Conservation (phyloP, 202 grass and related monocot genomes). For the Musa balbisiana region DNA sequence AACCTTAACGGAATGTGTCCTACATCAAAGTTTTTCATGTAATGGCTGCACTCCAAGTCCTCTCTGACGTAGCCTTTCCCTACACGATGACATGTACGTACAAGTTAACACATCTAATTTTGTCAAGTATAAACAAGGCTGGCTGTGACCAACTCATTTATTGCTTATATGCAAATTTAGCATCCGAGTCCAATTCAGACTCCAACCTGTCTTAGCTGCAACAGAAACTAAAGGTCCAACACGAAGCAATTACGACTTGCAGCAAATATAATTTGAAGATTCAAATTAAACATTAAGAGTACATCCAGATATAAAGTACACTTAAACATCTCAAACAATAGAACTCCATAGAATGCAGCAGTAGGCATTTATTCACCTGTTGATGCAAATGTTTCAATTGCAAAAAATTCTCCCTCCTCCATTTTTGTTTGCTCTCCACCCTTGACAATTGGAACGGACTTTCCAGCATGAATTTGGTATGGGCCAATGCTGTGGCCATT, state of each 20-base stretch:
- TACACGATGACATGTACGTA: slow-evolving; percentile 21
- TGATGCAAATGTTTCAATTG: slow-evolving; percentile 92
- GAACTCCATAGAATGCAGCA: not conserved
- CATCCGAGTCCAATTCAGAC: not conserved
- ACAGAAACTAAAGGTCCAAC: not conserved
- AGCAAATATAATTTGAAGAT: not conserved
- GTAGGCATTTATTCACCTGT: slow-evolving; percentile 40
- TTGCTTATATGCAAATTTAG: not conserved
- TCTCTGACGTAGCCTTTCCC: slow-evolving; percentile 89
- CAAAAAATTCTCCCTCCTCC: slow-evolving; percentile 97
- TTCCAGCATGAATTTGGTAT: slow-evolving; percentile 92
- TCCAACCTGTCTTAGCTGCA: not conserved
- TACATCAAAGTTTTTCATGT: slow-evolving; percentile 97
- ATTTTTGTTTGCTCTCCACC: slow-evolving; percentile 95
- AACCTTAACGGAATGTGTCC: slow-evolving; percentile 81
- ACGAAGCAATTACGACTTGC: not conserved
- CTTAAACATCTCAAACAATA: not conserved
- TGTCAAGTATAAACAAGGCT: not conserved
- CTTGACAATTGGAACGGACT: slow-evolving; percentile 91
- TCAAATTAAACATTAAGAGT: not conserved
- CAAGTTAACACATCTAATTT: not conserved
- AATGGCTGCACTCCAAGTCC: slow-evolving; percentile 92
- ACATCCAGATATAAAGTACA: not conserved
- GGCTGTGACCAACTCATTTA: not conserved
- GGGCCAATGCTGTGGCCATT: slow-evolving; percentile 96